Conservation (phyloP, 805 yeast species). For the Saccharomycopsis sp. region DNA sequence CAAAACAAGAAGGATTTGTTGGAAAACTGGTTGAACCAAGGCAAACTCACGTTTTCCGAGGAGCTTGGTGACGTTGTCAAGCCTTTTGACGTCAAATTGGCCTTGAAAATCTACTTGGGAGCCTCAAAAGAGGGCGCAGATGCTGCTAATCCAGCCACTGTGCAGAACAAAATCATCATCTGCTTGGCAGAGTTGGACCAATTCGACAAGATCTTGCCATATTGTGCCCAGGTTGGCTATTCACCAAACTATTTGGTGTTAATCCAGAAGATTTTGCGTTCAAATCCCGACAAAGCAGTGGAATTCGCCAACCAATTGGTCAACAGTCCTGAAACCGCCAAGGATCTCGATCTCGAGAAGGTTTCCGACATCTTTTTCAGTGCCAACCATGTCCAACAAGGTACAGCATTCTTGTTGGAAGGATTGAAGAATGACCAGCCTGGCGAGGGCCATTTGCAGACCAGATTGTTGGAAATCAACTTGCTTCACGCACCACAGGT, state of each 20-base stretch:
- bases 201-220: conserved; percentile 92
- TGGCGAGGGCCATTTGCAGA: conserved; percentile 92
- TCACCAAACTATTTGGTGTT: conserved; percentile 85
- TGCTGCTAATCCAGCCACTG: conserved; percentile 43
- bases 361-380: conserved; percentile 91
- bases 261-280: conserved; percentile 84
- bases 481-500: conserved; percentile 97
- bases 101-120: conserved; percentile 77
- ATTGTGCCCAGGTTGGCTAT: conserved; percentile 82
- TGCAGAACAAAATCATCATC: conserved; percentile 65
- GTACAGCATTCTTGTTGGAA: conserved; percentile 93
- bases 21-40: conserved; percentile 95
- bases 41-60: conserved; percentile 90
- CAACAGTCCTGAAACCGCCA: conserved; percentile 51
- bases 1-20: conserved; percentile 90
- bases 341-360: conserved; percentile 69
- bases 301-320: conserved; percentile 90
- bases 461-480: conserved; percentile 88
- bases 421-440: conserved; percentile 92
- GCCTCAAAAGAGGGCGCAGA: conserved; percentile 28
- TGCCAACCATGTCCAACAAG: conserved; percentile 93
- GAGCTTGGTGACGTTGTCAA: conserved; percentile 95
- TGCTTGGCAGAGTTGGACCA: conserved; percentile 93
- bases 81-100: conserved; percentile 76
- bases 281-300: conserved; percentile 96